Conservation (phyloP, 2,329 filamentous ascomycete species). For the Botryotinia calthae region DNA sequence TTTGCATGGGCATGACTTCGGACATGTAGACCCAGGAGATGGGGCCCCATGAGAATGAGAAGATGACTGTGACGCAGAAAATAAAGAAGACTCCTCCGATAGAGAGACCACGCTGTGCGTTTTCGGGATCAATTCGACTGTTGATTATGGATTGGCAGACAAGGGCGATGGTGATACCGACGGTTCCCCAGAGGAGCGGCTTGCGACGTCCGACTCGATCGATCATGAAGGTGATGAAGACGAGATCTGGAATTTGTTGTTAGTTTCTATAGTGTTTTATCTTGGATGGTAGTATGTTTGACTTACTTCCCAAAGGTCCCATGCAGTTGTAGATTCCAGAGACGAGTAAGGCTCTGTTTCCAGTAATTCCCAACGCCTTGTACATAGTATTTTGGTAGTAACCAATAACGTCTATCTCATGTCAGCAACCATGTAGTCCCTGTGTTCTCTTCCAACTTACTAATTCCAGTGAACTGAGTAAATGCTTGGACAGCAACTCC, state of each 20-base stretch:
- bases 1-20: slow-evolving; percentile 66
- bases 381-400: slow-evolving; percentile 63
- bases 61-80: slow-evolving; percentile 60
- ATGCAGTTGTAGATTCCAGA: slow-evolving; percentile 60
- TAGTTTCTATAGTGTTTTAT: neutral
- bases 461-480: slow-evolving; percentile 62
- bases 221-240: slow-evolving; percentile 58
- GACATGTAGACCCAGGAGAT: slow-evolving; percentile 64
- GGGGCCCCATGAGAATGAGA: slow-evolving; percentile 58
- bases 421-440: neutral
- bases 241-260: slow-evolving; percentile 45
- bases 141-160: slow-evolving; percentile 60
- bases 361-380: slow-evolving; percentile 54
- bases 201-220: slow-evolving; percentile 52
- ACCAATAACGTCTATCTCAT: slow-evolving; percentile 52
- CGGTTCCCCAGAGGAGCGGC: slow-evolving; percentile 53
- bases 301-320: slow-evolving; percentile 47
- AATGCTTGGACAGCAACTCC: slow-evolving; percentile 63
- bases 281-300: neutral
- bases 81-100: slow-evolving; percentile 64
- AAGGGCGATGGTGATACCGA: slow-evolving; percentile 55
- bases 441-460: slow-evolving; percentile 20
- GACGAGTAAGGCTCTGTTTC: slow-evolving; percentile 52
- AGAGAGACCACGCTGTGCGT: slow-evolving; percentile 47
- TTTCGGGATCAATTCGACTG: slow-evolving; percentile 45